Conservation (phyloP, 2,329 filamentous ascomycete genomes). For the Colletotrichum melonis region DNA sequence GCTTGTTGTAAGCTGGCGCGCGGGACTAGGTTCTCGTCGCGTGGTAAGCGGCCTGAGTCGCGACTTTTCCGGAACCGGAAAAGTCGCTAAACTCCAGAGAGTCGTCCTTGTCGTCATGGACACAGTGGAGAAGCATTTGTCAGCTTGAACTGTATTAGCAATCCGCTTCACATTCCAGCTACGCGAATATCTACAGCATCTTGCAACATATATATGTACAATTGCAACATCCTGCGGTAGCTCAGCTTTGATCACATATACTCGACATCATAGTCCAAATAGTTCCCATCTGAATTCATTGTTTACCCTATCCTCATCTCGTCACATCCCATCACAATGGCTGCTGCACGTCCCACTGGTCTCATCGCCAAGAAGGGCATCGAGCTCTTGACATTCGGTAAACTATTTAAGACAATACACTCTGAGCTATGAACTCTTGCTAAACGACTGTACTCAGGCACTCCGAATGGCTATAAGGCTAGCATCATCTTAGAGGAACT, state of each 20-base stretch:
- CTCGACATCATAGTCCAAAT: neutral
- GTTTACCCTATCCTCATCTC: fast-evolving
- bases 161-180: neutral
- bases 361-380: conserved; percentile 72
- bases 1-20: neutral
- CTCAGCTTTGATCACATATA: neutral
- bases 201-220: neutral
- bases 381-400: conserved; percentile 67
- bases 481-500: conserved; percentile 74
- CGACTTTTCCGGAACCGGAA: neutral
- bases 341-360: conserved; percentile 52
- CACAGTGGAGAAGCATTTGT: neutral
- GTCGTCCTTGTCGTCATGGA: neutral
- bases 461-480: conserved; percentile 67
- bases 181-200: neutral
- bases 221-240: neutral
- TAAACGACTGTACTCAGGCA: conserved; percentile 45
- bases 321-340: neutral
- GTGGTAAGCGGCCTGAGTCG: neutral
- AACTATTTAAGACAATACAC: conserved; percentile 43
- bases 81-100: neutral
- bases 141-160: neutral
- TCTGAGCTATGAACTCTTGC: conserved; percentile 17
- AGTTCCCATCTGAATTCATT: neutral
- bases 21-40: neutral